Percentiles rank a stretch among this genome's conserved stretches.
phyloP scores from a whole-genome alignment of 768 basidiomycete genomes.

The Serendipita sp. region DNA sequence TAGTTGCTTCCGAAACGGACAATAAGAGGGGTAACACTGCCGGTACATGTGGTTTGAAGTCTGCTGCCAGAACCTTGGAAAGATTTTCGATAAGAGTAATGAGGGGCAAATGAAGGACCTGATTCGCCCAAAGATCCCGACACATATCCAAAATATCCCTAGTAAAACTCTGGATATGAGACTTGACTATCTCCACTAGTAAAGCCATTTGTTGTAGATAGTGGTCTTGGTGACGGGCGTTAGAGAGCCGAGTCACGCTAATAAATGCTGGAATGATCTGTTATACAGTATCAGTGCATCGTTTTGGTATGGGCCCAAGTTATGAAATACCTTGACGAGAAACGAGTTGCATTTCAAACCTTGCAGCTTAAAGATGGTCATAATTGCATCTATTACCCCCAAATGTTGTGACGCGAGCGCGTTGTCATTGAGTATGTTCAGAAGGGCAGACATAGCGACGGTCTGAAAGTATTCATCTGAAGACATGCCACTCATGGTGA shows the following conservation, averaged over 20 bases:
- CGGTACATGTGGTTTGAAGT: slow-evolving; percentile 92
- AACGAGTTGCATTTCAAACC: slow-evolving; percentile 92
- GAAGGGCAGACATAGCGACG: slow-evolving; percentile 76
- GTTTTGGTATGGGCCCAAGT: slow-evolving; percentile 25
- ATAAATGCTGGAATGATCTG: slow-evolving; percentile 89
- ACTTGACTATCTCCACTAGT: slow-evolving; percentile 89
- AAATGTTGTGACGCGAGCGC: slow-evolving; percentile 77
- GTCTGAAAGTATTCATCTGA: slow-evolving; percentile 97
- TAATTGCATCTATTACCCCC: slow-evolving; percentile 90
- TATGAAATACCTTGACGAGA: slow-evolving; percentile 57
- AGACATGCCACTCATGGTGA: slow-evolving; percentile 24
- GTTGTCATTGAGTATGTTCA: slow-evolving; percentile 78
- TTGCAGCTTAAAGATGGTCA: slow-evolving; percentile 98
- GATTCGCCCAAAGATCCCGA: slow-evolving; percentile 80
- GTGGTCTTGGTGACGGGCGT: slow-evolving; percentile 76
- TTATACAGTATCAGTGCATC: slow-evolving; percentile 21
- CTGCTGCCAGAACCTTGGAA: slow-evolving; percentile 85
- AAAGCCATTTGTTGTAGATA: slow-evolving; percentile 92
- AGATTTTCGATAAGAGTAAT: slow-evolving; percentile 85
- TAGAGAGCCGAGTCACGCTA: slow-evolving; percentile 64
- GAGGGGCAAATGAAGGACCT: slow-evolving; percentile 72
- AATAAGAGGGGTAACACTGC: slow-evolving; percentile 77
- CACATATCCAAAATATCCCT: slow-evolving; percentile 72
- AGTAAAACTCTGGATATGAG: slow-evolving; percentile 87
- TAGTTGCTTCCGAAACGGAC: slow-evolving; percentile 71